phyloP scores from a whole-genome alignment of 306 rosid species.

The Calophaca sinica region DNA sequence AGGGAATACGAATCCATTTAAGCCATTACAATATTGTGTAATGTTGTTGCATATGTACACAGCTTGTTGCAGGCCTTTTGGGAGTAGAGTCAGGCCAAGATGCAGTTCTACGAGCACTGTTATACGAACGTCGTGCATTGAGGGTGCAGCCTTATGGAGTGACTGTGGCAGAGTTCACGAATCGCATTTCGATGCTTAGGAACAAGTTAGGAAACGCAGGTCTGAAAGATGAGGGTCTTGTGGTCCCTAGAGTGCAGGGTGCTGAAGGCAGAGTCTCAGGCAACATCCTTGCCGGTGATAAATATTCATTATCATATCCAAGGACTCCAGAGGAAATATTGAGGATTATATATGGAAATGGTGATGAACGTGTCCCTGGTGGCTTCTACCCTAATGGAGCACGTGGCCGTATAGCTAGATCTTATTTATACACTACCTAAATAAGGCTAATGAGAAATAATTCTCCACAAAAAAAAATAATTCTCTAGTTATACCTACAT shows the following conservation, averaged over 20 bases:
- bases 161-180: slow-evolving; percentile 70
- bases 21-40: no score
- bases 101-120: slow-evolving; percentile 56
- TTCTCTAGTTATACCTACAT: no score
- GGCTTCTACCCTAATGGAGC: slow-evolving; percentile 83
- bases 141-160: slow-evolving; percentile 59
- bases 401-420: slow-evolving; percentile 66
- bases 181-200: slow-evolving; percentile 64
- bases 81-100: slow-evolving; percentile 79
- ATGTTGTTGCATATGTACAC: neutral
- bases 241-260: slow-evolving; percentile 48
- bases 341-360: slow-evolving; percentile 71
- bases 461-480: neutral
- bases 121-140: slow-evolving; percentile 45
- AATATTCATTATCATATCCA: slow-evolving; percentile 56
- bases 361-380: slow-evolving; percentile 69
- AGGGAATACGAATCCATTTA: no score
- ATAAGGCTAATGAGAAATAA: neutral
- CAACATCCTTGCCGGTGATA: slow-evolving; percentile 67
- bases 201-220: slow-evolving; percentile 63
- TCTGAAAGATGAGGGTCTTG: slow-evolving; percentile 79
- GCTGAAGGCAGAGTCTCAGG: slow-evolving; percentile 61
- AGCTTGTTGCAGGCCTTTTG: slow-evolving; percentile 64
- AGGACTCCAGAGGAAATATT: slow-evolving; percentile 75
- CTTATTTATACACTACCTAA: slow-evolving; percentile 25